Percentiles rank a stretch among this genome's conserved stretches.
Conservation (phyloP, 2,329 filamentous ascomycete genomes). For the Beauveria brongniartii region DNA sequence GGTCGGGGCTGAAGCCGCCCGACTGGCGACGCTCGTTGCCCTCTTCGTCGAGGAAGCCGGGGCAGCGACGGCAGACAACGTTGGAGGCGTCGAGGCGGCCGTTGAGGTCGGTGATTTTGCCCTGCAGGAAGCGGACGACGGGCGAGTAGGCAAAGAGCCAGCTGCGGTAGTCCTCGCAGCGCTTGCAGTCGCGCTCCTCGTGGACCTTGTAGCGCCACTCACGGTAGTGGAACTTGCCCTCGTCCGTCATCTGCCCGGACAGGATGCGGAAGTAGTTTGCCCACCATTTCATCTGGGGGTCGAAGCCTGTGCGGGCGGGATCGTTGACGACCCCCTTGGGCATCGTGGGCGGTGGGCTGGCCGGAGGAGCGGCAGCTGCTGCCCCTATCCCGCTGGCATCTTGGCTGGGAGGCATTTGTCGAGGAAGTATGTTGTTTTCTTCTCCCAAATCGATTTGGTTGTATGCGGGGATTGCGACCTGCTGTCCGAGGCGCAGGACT, state of each 20-base stretch:
- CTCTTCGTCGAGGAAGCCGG: conserved; percentile 44
- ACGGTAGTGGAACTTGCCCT: conserved; percentile 69
- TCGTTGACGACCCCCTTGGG: conserved; percentile 44
- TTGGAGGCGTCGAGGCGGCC: conserved; percentile 66
- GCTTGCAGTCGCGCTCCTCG: conserved; percentile 69
- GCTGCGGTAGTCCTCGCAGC: conserved; percentile 74
- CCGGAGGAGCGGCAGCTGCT: background rate
- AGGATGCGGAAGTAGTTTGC: conserved; percentile 81
- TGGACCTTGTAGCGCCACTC: conserved; percentile 65
- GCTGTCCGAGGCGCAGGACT: background rate
- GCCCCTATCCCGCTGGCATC: background rate
- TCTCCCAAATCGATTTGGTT: background rate
- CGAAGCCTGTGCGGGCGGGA: conserved; percentile 54
- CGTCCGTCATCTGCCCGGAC: conserved; percentile 59
- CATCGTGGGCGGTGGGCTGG: background rate
- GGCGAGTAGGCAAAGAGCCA: conserved; percentile 82
- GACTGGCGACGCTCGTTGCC: conserved; percentile 56
- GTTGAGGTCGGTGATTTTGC: conserved; percentile 73
- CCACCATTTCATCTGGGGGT: conserved; percentile 57
- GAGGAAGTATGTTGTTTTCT: background rate
- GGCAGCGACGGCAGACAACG: conserved; percentile 76
- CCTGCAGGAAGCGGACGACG: conserved; percentile 75
- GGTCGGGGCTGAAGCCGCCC: conserved; percentile 78
- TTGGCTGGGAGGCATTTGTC: background rate
- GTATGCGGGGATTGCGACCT: background rate